These are phyloP conservation scores for Diaporthe vaccinii DNA, from an alignment of 2,329 filamentous ascomycete genomes.

Conservation along the genomic window DNA sequence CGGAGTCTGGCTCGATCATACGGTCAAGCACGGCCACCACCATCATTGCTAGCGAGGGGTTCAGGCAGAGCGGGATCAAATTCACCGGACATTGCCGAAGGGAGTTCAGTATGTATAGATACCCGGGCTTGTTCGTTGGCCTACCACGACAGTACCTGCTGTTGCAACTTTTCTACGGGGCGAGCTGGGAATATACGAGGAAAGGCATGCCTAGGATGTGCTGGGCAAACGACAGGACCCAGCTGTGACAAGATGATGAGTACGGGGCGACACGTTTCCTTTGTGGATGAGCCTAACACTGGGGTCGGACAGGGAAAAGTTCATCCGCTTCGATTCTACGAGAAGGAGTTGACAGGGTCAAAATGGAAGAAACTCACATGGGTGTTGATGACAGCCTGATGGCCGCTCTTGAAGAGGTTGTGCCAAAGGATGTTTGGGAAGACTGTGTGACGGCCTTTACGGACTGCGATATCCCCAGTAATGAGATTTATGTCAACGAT, in stretches of 20 bases:
- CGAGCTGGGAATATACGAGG: not conserved
- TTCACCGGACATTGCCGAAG: conserved; percentile 5
- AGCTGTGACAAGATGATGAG: not conserved
- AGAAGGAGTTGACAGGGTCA: not conserved
- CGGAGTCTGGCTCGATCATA: not conserved
- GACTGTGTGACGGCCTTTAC: not conserved
- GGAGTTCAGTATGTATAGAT: conserved; percentile 12
- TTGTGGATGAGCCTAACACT: not conserved
- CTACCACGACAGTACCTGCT: conserved; percentile 8
- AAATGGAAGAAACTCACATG: conserved; percentile 1
- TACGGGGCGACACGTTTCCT: not conserved
- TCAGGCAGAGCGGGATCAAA: not conserved
- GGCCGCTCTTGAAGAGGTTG: not conserved
- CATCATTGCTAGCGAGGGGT: not conserved
- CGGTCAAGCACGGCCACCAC: not conserved
- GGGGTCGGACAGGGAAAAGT: conserved; percentile 17
- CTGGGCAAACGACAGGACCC: not conserved
- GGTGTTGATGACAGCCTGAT: not conserved
- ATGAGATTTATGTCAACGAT: conserved; percentile 3
- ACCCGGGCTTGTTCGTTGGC: conserved; percentile 23
- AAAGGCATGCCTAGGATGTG: not conserved
- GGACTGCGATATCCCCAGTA: not conserved
- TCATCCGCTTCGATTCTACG: not conserved
- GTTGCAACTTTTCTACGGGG: not conserved
- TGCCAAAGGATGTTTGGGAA: not conserved